Evolutionary conservation across 805 yeast species (phyloP), one percentile per base, ranked within the genome.

Genomic region (Yarrowia hollandica): DNA sequence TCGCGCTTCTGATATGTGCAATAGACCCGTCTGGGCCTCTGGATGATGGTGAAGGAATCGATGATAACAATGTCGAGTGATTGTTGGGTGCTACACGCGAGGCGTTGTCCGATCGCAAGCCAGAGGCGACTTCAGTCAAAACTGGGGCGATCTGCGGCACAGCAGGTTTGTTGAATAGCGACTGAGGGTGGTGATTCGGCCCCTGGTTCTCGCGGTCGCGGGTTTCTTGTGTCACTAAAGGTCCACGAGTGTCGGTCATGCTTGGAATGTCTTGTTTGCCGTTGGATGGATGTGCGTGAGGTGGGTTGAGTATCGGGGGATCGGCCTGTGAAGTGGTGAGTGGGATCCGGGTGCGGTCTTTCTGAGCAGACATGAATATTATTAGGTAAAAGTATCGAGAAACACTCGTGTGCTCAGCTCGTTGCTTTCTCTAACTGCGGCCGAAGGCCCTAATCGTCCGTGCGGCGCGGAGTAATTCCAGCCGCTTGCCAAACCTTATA

Each of bases 401-500:
- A 25, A 31, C 16, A 15, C 54, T 21, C 34, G 31, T 44, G 54
- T 44, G 35, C 54, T 31, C 19, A 19, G 19, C 28, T 19, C 26
- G 21, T 48, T 21, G 55, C 55, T 48, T 31, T 48, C 55, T 48
- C 38, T 16, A 21, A 15, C 7, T 46, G 38, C 54, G 30, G 54
- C 54, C 30, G 39, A 48, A 22, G 30, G 55, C 18, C 39, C 55
- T 33, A 48, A 31, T 26, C 35, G 39, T 48, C 55, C 39, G 55
- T 48, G 55, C 55, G 55, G 55, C 55, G 55, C 55, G 55, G 55
- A 48, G 55, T 48, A 48, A 48, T 48, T 46, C 55, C 55, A 48
- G 55, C 55, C 55, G 55, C 55, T 48, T 48, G 55, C 55, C 55
- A 25, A 48, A 48, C 55, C 21, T 25, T 48, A 19, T 22, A 21